Evolutionary conservation across 1,139 yeast genomes (phyloP), one percentile per base, ranked within the genome.

Genomic region (Saccharomyces hybrid): DNA sequence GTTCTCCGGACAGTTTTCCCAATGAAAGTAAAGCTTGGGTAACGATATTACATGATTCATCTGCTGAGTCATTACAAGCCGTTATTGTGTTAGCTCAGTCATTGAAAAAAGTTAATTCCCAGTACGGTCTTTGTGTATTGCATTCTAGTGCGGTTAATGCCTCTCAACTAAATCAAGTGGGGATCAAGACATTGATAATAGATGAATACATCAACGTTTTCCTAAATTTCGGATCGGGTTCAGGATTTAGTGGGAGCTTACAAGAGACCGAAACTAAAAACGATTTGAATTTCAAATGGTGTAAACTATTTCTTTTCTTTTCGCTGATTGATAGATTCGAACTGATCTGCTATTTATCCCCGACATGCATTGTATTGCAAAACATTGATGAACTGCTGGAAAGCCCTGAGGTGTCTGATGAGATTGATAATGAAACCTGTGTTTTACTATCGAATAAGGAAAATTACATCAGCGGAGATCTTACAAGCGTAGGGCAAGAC

Each of bases 301-400:
- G 62, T 44, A 57, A 61, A 31, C 48, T 68, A 7, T 53, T 63
- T 21, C 51, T 67, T 29, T 66, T 67, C 50, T 53, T 61, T 21
- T 56, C 62, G 7, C 53, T 66, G 28, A 58, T 59, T 6, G 56
- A 58, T 38, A 47, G 48, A 4, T 66, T 57, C 50, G 71, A 67
- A 29, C 49, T 65, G 28, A 64, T 66, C 19, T 67, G 71, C 56
- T 68, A 65, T 53, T 51, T 68, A 38, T 61, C 71, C 2, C 70
- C 72, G 5, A 60, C 64, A 5, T 59, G 66, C 32, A 55, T 66
- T 60, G 59, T 66, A 4, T 50, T 62, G 27, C 59, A 63, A 32
- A 68, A 65, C 51, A 61, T 66, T 16, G 72, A 68, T 52, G 70
- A 67, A 49, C 61, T 68, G 32, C 55, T 68, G 42, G 63, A 60